phyloP scores from a whole-genome alignment of 2,329 filamentous ascomycete genomes.

The Parastagonospora avenae region DNA sequence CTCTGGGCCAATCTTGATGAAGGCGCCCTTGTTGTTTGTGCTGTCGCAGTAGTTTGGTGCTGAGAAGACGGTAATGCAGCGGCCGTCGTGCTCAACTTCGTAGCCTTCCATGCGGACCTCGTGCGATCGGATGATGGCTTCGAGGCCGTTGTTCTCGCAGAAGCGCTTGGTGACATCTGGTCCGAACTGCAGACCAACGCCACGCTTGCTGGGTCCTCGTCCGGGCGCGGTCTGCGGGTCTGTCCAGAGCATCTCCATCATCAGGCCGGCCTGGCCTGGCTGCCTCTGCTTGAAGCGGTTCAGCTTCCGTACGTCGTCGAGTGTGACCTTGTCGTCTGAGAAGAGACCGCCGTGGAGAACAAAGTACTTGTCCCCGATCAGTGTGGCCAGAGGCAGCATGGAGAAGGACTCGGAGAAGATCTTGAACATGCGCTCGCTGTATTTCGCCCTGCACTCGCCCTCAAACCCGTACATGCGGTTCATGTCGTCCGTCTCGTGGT shows the following conservation, averaged over 20 bases:
- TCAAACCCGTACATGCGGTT: constrained; percentile 98
- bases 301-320: constrained; percentile 93
- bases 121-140: constrained; percentile 95
- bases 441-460: constrained; percentile 97
- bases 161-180: constrained; percentile 96
- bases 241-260: constrained; percentile 99
- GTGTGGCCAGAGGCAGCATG: constrained; percentile 85
- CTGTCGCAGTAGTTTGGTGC: constrained; percentile 97
- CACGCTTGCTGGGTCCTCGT: constrained; percentile 92
- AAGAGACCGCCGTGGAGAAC: constrained; percentile 94
- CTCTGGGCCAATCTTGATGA: constrained; percentile 93
- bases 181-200: constrained; percentile 94
- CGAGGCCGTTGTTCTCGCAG: constrained; percentile 92
- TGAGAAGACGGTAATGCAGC: constrained; percentile 98
- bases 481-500: constrained; percentile 99
- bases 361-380: constrained; percentile 89
- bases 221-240: constrained; percentile 88
- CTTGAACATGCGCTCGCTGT: constrained; percentile 95
- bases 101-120: constrained; percentile 99
- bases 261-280: constrained; percentile 88
- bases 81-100: constrained; percentile 93
- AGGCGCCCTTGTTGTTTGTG: constrained; percentile 97
- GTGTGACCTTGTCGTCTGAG: constrained; percentile 88
- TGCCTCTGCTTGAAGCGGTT: constrained; percentile 90
- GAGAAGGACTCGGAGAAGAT: constrained; percentile 98